Base-by-base conservation (phyloP, 805 yeast genomes). In the Wickerhamomyces strasburgensis region DNA sequence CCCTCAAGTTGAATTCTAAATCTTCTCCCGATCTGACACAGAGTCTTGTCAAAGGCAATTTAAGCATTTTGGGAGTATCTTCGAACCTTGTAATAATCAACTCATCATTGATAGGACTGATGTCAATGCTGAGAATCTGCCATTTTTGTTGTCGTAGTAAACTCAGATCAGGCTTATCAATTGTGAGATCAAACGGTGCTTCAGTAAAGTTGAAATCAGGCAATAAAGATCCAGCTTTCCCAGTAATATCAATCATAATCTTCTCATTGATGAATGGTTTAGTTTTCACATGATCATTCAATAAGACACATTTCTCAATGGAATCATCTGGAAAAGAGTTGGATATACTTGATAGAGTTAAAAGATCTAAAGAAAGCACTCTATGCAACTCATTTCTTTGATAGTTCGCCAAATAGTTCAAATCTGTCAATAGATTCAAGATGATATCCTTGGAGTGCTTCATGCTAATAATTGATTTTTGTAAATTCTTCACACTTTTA, bases 81-180 rank as follows among this genome's bases (percentile, higher is more conserved):
- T 60, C 66, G 27, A 64, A 55, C 42, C 73, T 68, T 4, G 82
- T 59, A 4, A 87, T 39, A 0, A 80, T 44, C 19, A 88, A 59
- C 50, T 76, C 80, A 0, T 80, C 83, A 7, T 80, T 70, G 7
- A 65, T 48, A 0, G 73, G 60, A 43, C 86, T 78, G 7, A 75
- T 51, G 48, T 81, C 89, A 17, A 88, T 57, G 1, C 81, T 65
- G 1, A 85, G 59, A 1, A 80, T 70, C 3, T 65, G 49, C 89
- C 88, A 82, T 15, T 59, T 56, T 1, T 54, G 39, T 0, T 84
- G 84, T 29, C 48, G 31, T 6, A 41, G 43, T 4, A 47, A 29
- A 2, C 27, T 34, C 29, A 38, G 37, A 16, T 38, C 48, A 17
- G 33, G 29, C n/a, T 19, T 13, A 14, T 36, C 40, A 5, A 33